Conservation (phyloP, 1,139 yeast species). For the Blastobotrys illinoisensis region DNA sequence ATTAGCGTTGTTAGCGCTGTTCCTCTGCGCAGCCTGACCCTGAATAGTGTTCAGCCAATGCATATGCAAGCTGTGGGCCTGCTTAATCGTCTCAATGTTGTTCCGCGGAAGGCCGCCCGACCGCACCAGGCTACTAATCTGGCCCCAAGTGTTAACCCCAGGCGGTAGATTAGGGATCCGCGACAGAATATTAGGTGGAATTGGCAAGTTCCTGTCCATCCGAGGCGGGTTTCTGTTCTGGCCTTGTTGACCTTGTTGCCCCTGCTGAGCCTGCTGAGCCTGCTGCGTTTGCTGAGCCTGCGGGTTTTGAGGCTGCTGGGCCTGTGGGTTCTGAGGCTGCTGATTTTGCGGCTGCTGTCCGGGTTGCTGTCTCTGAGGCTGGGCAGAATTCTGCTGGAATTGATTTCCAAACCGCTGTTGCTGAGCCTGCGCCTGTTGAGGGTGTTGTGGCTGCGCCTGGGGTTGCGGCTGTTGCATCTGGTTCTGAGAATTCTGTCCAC, state of each 20-base stretch:
- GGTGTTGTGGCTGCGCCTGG: background rate
- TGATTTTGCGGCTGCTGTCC: constrained; percentile 18
- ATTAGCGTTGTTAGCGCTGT: constrained; percentile 13
- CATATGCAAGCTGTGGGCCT: constrained; percentile 55
- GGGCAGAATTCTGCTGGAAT: background rate
- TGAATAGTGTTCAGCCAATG: constrained; percentile 36
- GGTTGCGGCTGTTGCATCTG: background rate
- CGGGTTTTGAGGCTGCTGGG: constrained; percentile 19
- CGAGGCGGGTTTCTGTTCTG: constrained; percentile 19
- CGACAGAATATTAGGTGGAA: constrained; percentile 67
- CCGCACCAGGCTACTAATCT: constrained; percentile 64
- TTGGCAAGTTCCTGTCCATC: constrained; percentile 51
- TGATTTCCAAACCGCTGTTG: background rate
- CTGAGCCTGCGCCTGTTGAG: background rate
- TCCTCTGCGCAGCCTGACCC: constrained; percentile 24
- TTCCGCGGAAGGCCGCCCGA: constrained; percentile 53
- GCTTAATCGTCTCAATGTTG: constrained; percentile 51
- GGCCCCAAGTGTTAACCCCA: constrained; percentile 80
- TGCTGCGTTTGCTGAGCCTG: constrained; percentile 26
- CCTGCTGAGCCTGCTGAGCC: constrained; percentile 40
- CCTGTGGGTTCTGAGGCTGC: background rate
- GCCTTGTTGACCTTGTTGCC: background rate
- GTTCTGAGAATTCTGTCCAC: too few relatives aligned
- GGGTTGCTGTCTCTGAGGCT: background rate
- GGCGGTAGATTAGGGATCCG: constrained; percentile 77